Evolutionary conservation across 2,329 filamentous ascomycete genomes (phyloP), one percentile per base, ranked within the genome.

Genomic region (Fusarium agapanthi): DNA sequence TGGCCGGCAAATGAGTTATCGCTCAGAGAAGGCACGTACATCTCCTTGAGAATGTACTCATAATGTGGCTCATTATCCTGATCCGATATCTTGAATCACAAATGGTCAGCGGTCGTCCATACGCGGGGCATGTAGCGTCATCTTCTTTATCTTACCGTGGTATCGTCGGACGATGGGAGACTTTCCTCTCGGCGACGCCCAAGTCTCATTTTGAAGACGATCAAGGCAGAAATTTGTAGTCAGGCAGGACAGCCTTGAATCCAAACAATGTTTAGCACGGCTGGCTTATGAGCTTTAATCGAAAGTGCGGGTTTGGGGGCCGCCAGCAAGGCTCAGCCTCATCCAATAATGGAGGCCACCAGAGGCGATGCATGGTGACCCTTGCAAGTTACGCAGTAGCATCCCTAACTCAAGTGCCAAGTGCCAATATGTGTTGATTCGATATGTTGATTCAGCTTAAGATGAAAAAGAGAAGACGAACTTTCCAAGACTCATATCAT

Each of bases 1-100:
- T 64, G 60, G 10, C 56, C 65, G 18, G 43, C 16, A 18, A 37
- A 51, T 22, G 43, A 41, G 11, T 26, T 28, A 8, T 67, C 53
- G 5, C 13, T 41, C 32, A 37, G 11, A 30, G 37, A 41, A 16
- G 73, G 71, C 28, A 56, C 45, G 12, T 75, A 61, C 61, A 75
- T 68, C 57, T 74, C 71, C 20, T 74, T 72, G 34, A 74, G 53
- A 15, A 73, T 74, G 44, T 72, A 75, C 41, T 75, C 73, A n/a
- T 61, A 45, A 20, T 61, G 45, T 14, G 47, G 38, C 45, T 61
- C 61, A 37, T 67, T 62, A 14, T 64, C 58, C 22, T 71, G 67
- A 20, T 32, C 40, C 20, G 24, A 41, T 22, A 45, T 38, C 70
- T 74, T 44, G 8, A 43, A 26, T 55, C 15, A 11, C 18, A 12